A percentile compares a stretch with the other conserved stretches of the same genome.
Evolutionary conservation across 176 grass and related monocot species (phyloP).

Genomic region (Aegilops bicornis): DNA sequence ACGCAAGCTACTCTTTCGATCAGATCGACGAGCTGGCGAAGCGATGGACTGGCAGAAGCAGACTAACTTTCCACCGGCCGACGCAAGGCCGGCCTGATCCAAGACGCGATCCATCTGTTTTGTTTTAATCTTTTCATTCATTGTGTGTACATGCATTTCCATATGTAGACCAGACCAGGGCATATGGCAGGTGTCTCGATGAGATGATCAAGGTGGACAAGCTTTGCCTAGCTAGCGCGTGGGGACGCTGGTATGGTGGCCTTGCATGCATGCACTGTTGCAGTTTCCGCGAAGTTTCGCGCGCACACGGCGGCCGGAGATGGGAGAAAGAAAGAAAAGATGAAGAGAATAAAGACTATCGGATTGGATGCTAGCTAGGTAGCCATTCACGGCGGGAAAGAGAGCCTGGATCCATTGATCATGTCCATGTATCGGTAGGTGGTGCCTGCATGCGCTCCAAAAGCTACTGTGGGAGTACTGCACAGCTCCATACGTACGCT

Average conservation of each 20-base stretch:
- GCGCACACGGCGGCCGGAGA: neutral
- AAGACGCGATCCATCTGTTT: too few species aligned
- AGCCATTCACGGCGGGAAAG: neutral
- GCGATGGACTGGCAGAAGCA: too few species aligned
- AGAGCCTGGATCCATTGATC: neutral
- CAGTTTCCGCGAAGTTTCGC: conserved; percentile 25
- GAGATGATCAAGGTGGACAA: neutral
- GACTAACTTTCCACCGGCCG: neutral
- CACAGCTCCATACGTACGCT: neutral
- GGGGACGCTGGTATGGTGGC: neutral
- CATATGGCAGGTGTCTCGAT: too few species aligned
- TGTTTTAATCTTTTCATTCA: too few species aligned
- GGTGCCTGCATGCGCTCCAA: neutral
- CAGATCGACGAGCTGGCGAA: neutral
- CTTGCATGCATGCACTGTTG: neutral
- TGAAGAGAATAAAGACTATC: neutral
- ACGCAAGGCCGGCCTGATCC: too few species aligned
- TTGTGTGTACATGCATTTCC: too few species aligned
- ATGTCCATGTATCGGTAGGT: neutral
- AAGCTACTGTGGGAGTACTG: neutral
- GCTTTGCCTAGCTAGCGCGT: neutral
- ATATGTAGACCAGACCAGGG: too few species aligned
- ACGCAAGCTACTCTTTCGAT: neutral
- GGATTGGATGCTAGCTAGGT: neutral
- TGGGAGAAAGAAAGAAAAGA: neutral